A percentile compares a stretch with the other conserved stretches of the same genome.
Evolutionary conservation across 176 grass and related monocot species (phyloP).

Genomic region (Puya raimondii): DNA sequence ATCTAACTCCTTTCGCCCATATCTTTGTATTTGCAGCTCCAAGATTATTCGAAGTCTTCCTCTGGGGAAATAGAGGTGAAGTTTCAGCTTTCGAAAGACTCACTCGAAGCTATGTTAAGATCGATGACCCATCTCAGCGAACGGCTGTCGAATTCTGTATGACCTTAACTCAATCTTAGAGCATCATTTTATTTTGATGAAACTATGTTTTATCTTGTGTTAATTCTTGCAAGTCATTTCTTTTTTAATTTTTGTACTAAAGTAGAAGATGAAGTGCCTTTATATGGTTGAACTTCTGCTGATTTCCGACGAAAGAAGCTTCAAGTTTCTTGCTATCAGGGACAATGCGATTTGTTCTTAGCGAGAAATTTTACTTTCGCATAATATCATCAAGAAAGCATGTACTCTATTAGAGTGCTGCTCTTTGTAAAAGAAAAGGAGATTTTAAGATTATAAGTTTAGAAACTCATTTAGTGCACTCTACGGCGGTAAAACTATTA

Average conservation of each 20-base stretch:
- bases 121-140: conserved; percentile 8
- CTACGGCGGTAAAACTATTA: no score
- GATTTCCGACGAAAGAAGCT: not conserved
- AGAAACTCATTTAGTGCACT: no score
- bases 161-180: conserved; percentile 3
- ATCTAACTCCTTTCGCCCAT: not conserved
- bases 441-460: no score
- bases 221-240: not conserved
- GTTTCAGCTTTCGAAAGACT: conserved; percentile 30
- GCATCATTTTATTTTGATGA: not conserved
- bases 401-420: no score
- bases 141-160: conserved; percentile 11
- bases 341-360: not conserved
- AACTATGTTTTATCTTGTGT: not conserved
- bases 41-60: conserved; percentile 17
- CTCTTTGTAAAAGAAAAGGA: no score
- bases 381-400: no score
- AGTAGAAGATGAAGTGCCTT: not conserved
- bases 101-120: conserved; percentile 20
- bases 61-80: conserved; percentile 23
- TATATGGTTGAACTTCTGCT: not conserved
- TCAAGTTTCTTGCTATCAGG: not conserved
- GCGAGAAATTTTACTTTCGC: no score
- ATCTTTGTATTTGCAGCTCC: conserved; percentile 6
- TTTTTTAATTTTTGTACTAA: not conserved